A percentile compares a stretch with the other conserved stretches of the same genome.
Conservation (phyloP, 2,329 filamentous ascomycete species). For the Penicillium polonicum region DNA sequence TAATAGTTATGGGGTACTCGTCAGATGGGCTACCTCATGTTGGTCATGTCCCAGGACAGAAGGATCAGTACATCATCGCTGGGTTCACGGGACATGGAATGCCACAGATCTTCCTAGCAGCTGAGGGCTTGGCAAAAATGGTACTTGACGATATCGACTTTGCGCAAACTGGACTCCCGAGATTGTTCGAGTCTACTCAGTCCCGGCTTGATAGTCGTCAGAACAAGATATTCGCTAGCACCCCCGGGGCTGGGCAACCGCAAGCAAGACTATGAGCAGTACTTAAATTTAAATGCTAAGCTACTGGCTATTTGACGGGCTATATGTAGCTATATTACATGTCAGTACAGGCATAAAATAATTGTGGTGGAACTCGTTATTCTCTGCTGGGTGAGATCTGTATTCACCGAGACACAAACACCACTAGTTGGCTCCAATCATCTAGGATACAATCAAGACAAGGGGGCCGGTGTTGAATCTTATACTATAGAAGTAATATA, state of each 20-base stretch:
- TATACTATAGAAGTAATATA: too few species aligned
- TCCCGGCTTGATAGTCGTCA: conserved; percentile 22
- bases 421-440: too few species aligned
- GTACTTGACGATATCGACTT: conserved; percentile 37
- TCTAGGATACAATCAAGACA: too few species aligned
- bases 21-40: conserved; percentile 54
- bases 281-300: background rate
- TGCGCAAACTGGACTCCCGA: conserved; percentile 32
- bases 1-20: conserved; percentile 52
- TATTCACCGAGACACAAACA: too few species aligned
- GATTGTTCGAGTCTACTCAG: conserved; percentile 32
- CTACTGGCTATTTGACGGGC: background rate
- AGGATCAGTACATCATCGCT: conserved; percentile 56
- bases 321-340: background rate
- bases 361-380: too few species aligned
- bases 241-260: background rate
- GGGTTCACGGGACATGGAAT: conserved; percentile 68
- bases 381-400: too few species aligned
- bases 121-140: conserved; percentile 58
- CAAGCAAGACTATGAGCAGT: conserved; percentile 5
- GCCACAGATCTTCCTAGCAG: conserved; percentile 62
- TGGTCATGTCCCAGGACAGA: conserved; percentile 47
- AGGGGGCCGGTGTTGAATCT: too few species aligned
- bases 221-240: conserved; percentile 19
- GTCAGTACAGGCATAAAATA: background rate